Conservation (phyloP, 2,329 filamentous ascomycete species). For the Fusarium fracticaudum region DNA sequence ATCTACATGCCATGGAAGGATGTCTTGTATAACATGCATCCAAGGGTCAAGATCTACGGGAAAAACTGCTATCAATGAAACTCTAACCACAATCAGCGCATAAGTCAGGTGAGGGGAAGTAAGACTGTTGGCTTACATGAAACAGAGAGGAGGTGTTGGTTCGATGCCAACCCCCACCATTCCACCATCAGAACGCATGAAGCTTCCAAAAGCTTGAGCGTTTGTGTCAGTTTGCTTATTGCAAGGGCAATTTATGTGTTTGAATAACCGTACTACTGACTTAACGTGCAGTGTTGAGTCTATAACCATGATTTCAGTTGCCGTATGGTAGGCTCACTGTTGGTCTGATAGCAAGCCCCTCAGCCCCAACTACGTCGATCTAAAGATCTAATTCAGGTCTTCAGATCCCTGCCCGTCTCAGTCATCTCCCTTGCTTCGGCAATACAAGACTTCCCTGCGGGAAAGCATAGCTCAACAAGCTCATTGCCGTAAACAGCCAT, state of each 20-base stretch:
- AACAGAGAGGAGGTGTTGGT: not conserved
- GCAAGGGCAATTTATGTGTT: rapidly evolving
- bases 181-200: rapidly evolving
- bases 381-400: too few species aligned
- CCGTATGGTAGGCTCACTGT: rapidly evolving
- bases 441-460: not conserved
- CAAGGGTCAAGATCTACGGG: not conserved
- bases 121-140: not conserved
- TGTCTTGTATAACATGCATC: not conserved
- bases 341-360: not conserved
- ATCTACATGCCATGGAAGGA: not conserved
- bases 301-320: not conserved
- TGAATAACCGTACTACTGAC: rapidly evolving
- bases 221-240: not conserved
- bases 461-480: not conserved
- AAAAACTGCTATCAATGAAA: not conserved
- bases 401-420: not conserved
- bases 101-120: not conserved
- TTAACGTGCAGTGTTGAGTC: rapidly evolving
- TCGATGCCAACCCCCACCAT: not conserved
- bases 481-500: not conserved
- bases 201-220: rapidly evolving
- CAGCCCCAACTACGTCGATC: too few species aligned
- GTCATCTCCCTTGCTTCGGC: not conserved
- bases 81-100: not conserved